Evolutionary conservation across 768 basidiomycete genomes (phyloP).

Genomic region (Leccinum fibrillosum): DNA sequence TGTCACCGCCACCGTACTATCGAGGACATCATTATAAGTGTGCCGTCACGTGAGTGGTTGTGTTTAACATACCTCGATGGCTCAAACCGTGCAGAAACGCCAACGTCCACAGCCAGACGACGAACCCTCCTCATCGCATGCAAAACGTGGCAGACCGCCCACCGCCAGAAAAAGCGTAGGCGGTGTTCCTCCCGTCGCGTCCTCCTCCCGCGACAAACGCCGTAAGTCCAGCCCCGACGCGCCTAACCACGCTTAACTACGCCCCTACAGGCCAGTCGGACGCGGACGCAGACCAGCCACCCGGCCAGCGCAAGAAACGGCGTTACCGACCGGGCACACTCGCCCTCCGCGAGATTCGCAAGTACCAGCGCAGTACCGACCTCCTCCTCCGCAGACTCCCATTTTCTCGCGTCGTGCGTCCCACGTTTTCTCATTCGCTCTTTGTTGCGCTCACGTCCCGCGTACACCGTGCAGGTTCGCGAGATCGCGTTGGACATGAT

Average conservation of each 20-base stretch:
- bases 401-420: constrained; percentile 85
- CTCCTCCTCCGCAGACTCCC: constrained; percentile 84
- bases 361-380: constrained; percentile 93
- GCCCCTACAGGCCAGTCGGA: constrained; percentile 17
- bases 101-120: constrained; percentile 30
- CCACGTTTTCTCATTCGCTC: background rate
- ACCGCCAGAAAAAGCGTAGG: constrained; percentile 89
- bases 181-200: constrained; percentile 38
- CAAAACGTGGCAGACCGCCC: constrained; percentile 48
- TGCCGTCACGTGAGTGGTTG: background rate
- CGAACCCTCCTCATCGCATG: constrained; percentile 27
- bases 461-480: constrained; percentile 62
- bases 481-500: constrained; percentile 93
- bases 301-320: constrained; percentile 42
- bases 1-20: background rate
- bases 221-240: background rate
- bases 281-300: constrained; percentile 19
- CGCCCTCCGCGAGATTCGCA: constrained; percentile 88
- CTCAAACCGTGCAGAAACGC: constrained; percentile 62
- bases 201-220: constrained; percentile 24
- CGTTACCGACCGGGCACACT: constrained; percentile 90
- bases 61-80: constrained; percentile 42
- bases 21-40: too few relatives aligned
- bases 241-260: background rate
- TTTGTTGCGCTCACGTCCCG: constrained; percentile 1